Base-by-base conservation (phyloP, 768 basidiomycete genomes). In the Tylopilus subfusipes region DNA sequence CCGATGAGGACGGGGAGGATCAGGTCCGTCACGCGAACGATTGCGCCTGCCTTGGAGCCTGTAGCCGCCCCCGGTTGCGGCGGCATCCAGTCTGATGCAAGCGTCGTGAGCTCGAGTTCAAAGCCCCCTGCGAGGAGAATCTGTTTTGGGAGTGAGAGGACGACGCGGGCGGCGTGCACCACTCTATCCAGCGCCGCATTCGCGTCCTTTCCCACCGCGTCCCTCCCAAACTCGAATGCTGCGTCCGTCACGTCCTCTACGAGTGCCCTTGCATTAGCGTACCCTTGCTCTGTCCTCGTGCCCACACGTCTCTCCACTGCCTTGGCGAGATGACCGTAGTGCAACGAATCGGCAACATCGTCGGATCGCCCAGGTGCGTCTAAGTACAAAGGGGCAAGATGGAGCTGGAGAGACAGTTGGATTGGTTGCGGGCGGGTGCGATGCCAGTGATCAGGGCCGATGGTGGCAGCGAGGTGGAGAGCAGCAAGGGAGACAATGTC, bases 291-390 rank as follows among this genome's bases (percentile, higher is more conserved):
- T 12, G 29, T 19, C 14, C 68, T 34, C n/a, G 10, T 14, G 5
- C 22, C 47, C 10, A 71, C 61, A 2, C 75, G 68, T 1, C 22
- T 55, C n/a, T 67, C 67, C 50, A 82, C 70, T 0, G 68, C 65
- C 60, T 85, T 85, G 22, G 78, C 72, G 27, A 89, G 76, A 25
- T 79, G 74, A 5, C 84, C 83, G 62, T 90, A 89, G 67, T 89
- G 81, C 7, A 90, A 69, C 0, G 83, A 82, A 53, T 84, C 76
- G 0, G 65, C 53, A 16, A 87, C 79, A 57, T 82, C 65, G 66
- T 86, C 84, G 0, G 76, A 72, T 24, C 59, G 48, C 0, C 78
- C 83, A 0, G 83, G 75, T 0, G 60, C 47, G 12, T 75, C 57
- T 52, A 89, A 74, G 56, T 75, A 78, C 2, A 69, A 62, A 0